phyloP scores from a whole-genome alignment of 805 yeast species.

The Candida xiaguanensis region DNA sequence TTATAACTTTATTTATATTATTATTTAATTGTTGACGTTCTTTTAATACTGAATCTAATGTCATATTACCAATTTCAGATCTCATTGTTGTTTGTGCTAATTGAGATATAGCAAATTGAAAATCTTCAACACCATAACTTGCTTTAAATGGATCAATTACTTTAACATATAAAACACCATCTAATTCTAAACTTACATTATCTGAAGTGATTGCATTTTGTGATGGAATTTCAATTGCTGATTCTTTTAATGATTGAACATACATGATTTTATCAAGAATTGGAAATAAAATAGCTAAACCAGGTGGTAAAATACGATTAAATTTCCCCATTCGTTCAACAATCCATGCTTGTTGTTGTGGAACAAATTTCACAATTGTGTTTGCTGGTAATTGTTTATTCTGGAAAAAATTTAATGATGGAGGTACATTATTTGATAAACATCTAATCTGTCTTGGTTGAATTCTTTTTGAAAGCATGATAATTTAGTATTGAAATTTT shows the following conservation, averaged over 20 bases:
- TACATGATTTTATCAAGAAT: constrained; percentile 72
- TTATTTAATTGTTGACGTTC: constrained; percentile 71
- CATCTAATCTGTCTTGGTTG: background rate
- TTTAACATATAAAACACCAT: constrained; percentile 75
- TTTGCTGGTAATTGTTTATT: constrained; percentile 66
- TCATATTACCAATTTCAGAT: constrained; percentile 79
- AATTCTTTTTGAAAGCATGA: constrained; percentile 4
- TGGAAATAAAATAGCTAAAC: constrained; percentile 71
- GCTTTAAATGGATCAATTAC: constrained; percentile 83
- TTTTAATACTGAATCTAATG: constrained; percentile 71
- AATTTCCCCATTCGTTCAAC: constrained; percentile 91
- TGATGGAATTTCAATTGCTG: constrained; percentile 80
- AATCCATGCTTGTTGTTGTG: constrained; percentile 88
- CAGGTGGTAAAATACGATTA: constrained; percentile 63
- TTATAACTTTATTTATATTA: constrained; percentile 73
- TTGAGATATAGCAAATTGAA: constrained; percentile 79
- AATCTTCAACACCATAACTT: constrained; percentile 83
- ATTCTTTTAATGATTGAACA: constrained; percentile 78
- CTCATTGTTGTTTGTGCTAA: constrained; percentile 91
- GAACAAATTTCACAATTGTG: constrained; percentile 73
- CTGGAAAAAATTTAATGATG: constrained; percentile 52
- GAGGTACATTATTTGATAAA: constrained; percentile 1
- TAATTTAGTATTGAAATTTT: background rate
- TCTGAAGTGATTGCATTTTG: constrained; percentile 86
- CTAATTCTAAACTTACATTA: constrained; percentile 80